These are phyloP conservation scores for Leptographium radiaticola DNA, from an alignment of 2,329 filamentous ascomycete species.

Conservation along the genomic window DNA sequence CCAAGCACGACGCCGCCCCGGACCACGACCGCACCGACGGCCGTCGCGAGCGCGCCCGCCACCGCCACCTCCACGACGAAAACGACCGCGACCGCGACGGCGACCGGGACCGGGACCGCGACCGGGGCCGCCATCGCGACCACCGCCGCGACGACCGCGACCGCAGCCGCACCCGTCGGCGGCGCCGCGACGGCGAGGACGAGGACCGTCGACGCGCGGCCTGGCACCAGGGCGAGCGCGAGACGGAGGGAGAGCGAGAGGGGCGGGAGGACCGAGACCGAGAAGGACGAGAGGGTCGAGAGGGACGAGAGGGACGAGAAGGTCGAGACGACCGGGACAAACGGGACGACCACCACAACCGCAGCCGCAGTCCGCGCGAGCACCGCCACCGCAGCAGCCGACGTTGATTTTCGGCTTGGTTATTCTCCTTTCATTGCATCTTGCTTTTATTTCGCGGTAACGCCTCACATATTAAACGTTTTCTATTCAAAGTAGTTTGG, in stretches of 20 bases:
- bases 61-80: not conserved
- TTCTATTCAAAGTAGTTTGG: no score
- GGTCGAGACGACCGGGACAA: slow-evolving; percentile 22
- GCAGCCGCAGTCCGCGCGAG: slow-evolving; percentile 1
- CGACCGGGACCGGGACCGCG: not conserved
- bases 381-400: not conserved
- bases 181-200: not conserved
- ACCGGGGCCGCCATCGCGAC: not conserved
- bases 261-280: no score
- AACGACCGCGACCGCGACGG: not conserved
- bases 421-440: no score
- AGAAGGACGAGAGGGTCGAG: not conserved
- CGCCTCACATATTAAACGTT: no score
- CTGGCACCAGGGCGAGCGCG: not conserved
- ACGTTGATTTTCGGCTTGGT: no score
- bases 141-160: slow-evolving; percentile 2
- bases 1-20: not conserved
- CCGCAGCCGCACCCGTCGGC: slow-evolving; percentile 10
- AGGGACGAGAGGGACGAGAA: slow-evolving; percentile 15
- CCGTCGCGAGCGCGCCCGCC: not conserved
- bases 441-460: no score
- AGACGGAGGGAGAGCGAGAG: not conserved
- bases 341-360: slow-evolving; percentile 17
- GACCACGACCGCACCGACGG: not conserved
- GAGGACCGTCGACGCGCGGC: not conserved